Conservation (phyloP, 225 moss, liverwort and hornwort genomes). For the Takakia lepidozioides region DNA sequence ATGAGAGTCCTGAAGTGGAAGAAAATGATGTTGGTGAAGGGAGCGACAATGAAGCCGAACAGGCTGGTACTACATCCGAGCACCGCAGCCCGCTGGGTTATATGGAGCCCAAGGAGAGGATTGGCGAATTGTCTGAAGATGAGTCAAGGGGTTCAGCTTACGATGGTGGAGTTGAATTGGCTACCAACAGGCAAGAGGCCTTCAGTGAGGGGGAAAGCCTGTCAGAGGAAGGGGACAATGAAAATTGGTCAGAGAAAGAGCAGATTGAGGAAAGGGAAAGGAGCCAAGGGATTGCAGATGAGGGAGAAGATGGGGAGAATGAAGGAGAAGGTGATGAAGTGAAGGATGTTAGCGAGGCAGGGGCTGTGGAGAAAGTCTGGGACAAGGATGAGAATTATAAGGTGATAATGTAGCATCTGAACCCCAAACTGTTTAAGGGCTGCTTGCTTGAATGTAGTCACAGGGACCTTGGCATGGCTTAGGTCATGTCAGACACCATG, state of each 20-base stretch:
- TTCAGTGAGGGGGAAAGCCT: constrained; percentile 66
- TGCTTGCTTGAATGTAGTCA: no score
- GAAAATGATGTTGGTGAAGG: constrained; percentile 55
- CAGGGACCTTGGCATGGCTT: no score
- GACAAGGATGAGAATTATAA: constrained; percentile 73
- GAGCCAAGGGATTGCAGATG: constrained; percentile 24
- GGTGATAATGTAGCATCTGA: no score
- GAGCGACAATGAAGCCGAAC: constrained; percentile 23
- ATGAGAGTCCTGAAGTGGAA: constrained; percentile 31
- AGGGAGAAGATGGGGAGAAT: no score
- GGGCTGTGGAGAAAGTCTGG: constrained; percentile 72
- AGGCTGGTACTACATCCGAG: constrained; percentile 9
- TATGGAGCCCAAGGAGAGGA: constrained; percentile 45
- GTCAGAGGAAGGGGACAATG: constrained; percentile 48
- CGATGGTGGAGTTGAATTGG: constrained; percentile 57
- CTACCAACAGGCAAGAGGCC: constrained; percentile 52
- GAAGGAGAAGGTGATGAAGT: constrained; percentile 32
- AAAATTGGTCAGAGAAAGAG: no score
- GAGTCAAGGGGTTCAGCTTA: constrained; percentile 48
- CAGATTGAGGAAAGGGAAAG: constrained; percentile 35
- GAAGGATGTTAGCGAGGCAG: constrained; percentile 55
- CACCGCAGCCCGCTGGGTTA: no score
- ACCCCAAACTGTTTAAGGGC: no score
- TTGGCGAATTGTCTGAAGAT: constrained; percentile 41
- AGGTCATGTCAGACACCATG: no score